These are phyloP conservation scores for Crithidia expoeki DNA, from an alignment of 208 protist species.

Conservation along the genomic window DNA sequence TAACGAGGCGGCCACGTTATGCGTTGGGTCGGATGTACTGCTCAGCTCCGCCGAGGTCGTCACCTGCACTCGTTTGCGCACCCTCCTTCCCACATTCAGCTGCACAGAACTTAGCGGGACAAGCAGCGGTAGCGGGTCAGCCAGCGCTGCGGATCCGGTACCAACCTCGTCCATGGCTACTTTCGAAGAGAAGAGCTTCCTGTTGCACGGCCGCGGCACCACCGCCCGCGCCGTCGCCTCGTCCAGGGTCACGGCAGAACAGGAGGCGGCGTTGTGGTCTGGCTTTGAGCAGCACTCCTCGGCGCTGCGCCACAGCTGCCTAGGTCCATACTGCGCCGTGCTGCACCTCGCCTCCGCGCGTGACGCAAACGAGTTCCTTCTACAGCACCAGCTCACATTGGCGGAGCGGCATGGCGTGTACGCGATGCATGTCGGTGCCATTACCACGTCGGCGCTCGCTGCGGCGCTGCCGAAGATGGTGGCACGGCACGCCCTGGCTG, in stretches of 20 bases:
- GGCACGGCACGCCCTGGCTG: slow-evolving; percentile 13
- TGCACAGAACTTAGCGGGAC: slow-evolving; percentile 14
- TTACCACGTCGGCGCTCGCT: slow-evolving; percentile 18
- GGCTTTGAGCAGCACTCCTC: slow-evolving; percentile 26
- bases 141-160: neutral
- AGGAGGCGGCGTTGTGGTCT: slow-evolving; percentile 39
- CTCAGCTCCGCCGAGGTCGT: slow-evolving; percentile 46
- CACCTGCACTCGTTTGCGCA: slow-evolving; percentile 21
- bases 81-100: slow-evolving; percentile 12
- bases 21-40: slow-evolving; percentile 54
- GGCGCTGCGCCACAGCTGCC: slow-evolving; percentile 37
- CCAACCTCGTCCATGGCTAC: slow-evolving; percentile 16
- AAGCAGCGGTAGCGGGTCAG: neutral
- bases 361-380: slow-evolving; percentile 58
- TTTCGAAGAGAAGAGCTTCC: slow-evolving; percentile 37
- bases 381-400: slow-evolving; percentile 44
- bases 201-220: slow-evolving; percentile 29
- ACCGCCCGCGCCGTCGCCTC: slow-evolving; percentile 4
- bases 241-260: slow-evolving; percentile 26
- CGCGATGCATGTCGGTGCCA: slow-evolving; percentile 41
- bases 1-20: slow-evolving; percentile 43
- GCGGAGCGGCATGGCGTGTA: slow-evolving; percentile 49
- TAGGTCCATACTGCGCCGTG: slow-evolving; percentile 54
- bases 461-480: slow-evolving; percentile 29
- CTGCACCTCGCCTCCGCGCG: slow-evolving; percentile 49